A percentile compares a stretch with the other conserved stretches of the same genome.
Evolutionary conservation across 2,329 filamentous ascomycete species (phyloP).

Genomic region (Colletotrichum nymphaeae): DNA sequence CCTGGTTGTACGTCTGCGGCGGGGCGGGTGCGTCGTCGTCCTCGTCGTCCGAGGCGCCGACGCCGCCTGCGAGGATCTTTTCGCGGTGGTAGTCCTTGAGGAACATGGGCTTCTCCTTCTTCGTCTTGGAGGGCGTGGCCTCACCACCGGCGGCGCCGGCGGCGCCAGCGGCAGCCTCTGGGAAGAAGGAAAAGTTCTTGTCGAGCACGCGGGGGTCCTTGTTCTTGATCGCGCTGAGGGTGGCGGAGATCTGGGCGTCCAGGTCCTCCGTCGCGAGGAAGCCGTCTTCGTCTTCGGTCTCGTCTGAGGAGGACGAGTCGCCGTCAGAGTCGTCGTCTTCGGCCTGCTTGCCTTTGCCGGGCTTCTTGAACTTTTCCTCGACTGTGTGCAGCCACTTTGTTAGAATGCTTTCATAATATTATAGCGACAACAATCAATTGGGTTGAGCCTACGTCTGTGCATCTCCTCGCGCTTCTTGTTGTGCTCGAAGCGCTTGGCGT

Average conservation of each 20-base stretch:
- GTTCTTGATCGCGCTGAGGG: slow-evolving; percentile 85
- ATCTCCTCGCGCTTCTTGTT: slow-evolving; percentile 97
- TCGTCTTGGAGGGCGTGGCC: slow-evolving; percentile 51
- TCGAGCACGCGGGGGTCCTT: slow-evolving; percentile 96
- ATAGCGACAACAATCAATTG: neutral
- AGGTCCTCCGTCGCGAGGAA: slow-evolving; percentile 87
- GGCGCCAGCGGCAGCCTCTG: slow-evolving; percentile 58
- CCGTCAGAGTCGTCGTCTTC: slow-evolving; percentile 63
- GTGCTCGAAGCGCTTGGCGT: slow-evolving; percentile 89
- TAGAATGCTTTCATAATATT: neutral
- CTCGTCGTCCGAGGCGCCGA: slow-evolving; percentile 69
- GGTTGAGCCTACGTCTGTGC: slow-evolving; percentile 67
- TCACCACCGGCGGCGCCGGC: slow-evolving; percentile 11
- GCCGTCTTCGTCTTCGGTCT: slow-evolving; percentile 90
- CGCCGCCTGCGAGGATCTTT: slow-evolving; percentile 81
- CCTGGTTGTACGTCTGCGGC: slow-evolving; percentile 83
- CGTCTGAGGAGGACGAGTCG: slow-evolving; percentile 77
- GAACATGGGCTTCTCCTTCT: slow-evolving; percentile 86
- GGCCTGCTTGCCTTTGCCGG: slow-evolving; percentile 51
- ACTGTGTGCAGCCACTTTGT: slow-evolving; percentile 61
- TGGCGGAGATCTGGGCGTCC: slow-evolving; percentile 88
- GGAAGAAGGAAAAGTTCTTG: slow-evolving; percentile 77
- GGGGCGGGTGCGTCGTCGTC: slow-evolving; percentile 55
- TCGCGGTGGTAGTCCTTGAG: slow-evolving; percentile 92
- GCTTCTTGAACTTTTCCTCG: slow-evolving; percentile 82